A percentile compares a stretch with the other conserved stretches of the same genome.
Evolutionary conservation across 306 rosid species (phyloP).

Genomic region (Corylus heterophylla): DNA sequence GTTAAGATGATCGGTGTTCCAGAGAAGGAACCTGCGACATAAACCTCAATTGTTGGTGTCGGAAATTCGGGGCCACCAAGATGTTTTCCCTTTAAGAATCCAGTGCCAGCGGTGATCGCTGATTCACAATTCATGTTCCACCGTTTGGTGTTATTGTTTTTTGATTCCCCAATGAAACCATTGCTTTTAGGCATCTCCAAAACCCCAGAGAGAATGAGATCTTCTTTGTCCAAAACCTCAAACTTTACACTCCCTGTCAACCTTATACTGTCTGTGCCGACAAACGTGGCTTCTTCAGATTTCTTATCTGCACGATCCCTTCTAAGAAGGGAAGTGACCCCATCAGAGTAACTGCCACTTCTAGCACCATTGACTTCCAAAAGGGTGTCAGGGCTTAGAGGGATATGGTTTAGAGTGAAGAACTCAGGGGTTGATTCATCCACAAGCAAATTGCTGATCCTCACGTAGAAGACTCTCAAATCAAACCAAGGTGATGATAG

Average conservation of each 20-base stretch:
- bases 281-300: slow-evolving; percentile 85
- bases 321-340: slow-evolving; percentile 73
- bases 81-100: slow-evolving; percentile 71
- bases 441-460: slow-evolving; percentile 65
- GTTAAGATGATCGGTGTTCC: slow-evolving; percentile 78
- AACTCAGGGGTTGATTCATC: slow-evolving; percentile 72
- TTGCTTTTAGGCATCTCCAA: slow-evolving; percentile 69
- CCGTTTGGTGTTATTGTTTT: slow-evolving; percentile 35
- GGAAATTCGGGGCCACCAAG: slow-evolving; percentile 42
- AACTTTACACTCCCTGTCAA: slow-evolving; percentile 75
- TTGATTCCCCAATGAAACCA: slow-evolving; percentile 56
- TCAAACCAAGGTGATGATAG: slow-evolving; percentile 71
- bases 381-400: slow-evolving; percentile 73
- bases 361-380: slow-evolving; percentile 86
- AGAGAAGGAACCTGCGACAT: slow-evolving; percentile 79
- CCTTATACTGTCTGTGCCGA: slow-evolving; percentile 78
- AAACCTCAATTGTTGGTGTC: slow-evolving; percentile 77
- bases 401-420: slow-evolving; percentile 72
- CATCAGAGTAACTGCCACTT: slow-evolving; percentile 60
- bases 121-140: slow-evolving; percentile 88
- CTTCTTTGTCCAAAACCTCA: slow-evolving; percentile 71
- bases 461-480: slow-evolving; percentile 85
- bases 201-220: slow-evolving; percentile 70
- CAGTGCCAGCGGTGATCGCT: slow-evolving; percentile 42
- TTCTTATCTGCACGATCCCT: slow-evolving; percentile 85